Evolutionary conservation across 2,329 filamentous ascomycete species (phyloP).

Genomic region (Didymella segeticola): DNA sequence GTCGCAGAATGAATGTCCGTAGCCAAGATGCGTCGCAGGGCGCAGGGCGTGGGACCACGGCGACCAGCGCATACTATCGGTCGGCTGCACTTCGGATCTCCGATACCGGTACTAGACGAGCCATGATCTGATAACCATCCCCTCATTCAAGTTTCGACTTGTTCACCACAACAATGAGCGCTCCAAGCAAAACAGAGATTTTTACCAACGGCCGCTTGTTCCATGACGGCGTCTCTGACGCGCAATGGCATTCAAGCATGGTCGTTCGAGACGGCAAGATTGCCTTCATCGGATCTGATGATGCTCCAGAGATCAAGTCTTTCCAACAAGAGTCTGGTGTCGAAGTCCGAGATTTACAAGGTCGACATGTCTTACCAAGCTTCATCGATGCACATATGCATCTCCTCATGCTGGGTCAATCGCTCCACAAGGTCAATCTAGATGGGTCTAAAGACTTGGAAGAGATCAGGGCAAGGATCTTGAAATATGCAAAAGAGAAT

Average conservation of each 20-base stretch:
- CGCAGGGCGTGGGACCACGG: slow-evolving; percentile 3
- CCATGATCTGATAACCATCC: slow-evolving; percentile 16
- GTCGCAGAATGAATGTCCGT: neutral
- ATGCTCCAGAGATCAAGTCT: slow-evolving; percentile 35
- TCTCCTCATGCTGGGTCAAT: slow-evolving; percentile 62
- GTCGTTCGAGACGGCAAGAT: slow-evolving; percentile 52
- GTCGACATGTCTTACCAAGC: slow-evolving; percentile 57
- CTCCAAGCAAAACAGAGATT: slow-evolving; percentile 19
- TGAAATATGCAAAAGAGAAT: slow-evolving; percentile 53
- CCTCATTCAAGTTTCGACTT: neutral
- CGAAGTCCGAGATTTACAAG: slow-evolving; percentile 45
- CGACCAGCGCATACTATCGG: slow-evolving; percentile 3
- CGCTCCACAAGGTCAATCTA: slow-evolving; percentile 60
- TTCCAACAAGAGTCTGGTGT: slow-evolving; percentile 25
- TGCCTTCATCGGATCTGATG: slow-evolving; percentile 47
- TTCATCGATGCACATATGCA: slow-evolving; percentile 67
- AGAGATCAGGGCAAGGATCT: slow-evolving; percentile 59
- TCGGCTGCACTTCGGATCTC: slow-evolving; percentile 24
- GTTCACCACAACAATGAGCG: slow-evolving; percentile 5
- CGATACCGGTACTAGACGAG: slow-evolving; percentile 13
- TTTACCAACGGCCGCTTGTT: slow-evolving; percentile 42
- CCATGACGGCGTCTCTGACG: slow-evolving; percentile 11
- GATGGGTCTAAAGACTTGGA: slow-evolving; percentile 55
- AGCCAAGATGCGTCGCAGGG: neutral
- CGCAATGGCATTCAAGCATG: slow-evolving; percentile 40